A percentile compares a stretch with the other conserved stretches of the same genome.
Evolutionary conservation across 2,329 filamentous ascomycete genomes (phyloP).

Genomic region (Didymella lethalis): DNA sequence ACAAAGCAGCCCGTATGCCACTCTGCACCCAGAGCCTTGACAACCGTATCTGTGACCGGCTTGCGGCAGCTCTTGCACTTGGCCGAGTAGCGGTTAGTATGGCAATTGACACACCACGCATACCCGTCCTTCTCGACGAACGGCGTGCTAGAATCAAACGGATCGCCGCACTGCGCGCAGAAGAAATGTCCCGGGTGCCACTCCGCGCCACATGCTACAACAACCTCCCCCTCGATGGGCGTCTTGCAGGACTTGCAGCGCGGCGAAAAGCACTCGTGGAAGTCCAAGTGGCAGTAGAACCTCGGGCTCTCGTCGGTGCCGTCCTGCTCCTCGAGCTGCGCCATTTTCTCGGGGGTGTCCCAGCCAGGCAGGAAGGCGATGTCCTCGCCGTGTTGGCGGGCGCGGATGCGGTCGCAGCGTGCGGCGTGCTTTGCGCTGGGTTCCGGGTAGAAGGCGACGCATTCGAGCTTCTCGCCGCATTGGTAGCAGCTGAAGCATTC

Average conservation of each 20-base stretch:
- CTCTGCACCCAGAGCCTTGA: slow-evolving; percentile 86
- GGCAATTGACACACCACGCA: slow-evolving; percentile 93
- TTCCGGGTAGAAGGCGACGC: slow-evolving; percentile 95
- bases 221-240: slow-evolving; percentile 92
- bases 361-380: slow-evolving; percentile 54
- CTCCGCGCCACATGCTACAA: slow-evolving; percentile 91
- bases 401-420: slow-evolving; percentile 75
- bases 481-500: slow-evolving; percentile 90
- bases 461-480: slow-evolving; percentile 88
- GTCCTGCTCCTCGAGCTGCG: slow-evolving; percentile 64
- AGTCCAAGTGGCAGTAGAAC: slow-evolving; percentile 99
- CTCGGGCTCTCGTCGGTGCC: slow-evolving; percentile 71
- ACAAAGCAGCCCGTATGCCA: slow-evolving; percentile 95
- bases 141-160: slow-evolving; percentile 69
- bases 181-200: slow-evolving; percentile 99
- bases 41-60: slow-evolving; percentile 87
- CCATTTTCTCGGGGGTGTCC: slow-evolving; percentile 66
- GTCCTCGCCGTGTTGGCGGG: slow-evolving; percentile 62
- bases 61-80: slow-evolving; percentile 87
- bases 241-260: slow-evolving; percentile 96
- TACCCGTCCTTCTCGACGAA: slow-evolving; percentile 99
- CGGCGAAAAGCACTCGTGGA: slow-evolving; percentile 92
- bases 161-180: slow-evolving; percentile 96
- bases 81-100: slow-evolving; percentile 87
- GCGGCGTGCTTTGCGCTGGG: slow-evolving; percentile 75